These are phyloP conservation scores for Aspergillus affinis DNA, from an alignment of 495 filamentous ascomycete species.

Conservation along the genomic window DNA sequence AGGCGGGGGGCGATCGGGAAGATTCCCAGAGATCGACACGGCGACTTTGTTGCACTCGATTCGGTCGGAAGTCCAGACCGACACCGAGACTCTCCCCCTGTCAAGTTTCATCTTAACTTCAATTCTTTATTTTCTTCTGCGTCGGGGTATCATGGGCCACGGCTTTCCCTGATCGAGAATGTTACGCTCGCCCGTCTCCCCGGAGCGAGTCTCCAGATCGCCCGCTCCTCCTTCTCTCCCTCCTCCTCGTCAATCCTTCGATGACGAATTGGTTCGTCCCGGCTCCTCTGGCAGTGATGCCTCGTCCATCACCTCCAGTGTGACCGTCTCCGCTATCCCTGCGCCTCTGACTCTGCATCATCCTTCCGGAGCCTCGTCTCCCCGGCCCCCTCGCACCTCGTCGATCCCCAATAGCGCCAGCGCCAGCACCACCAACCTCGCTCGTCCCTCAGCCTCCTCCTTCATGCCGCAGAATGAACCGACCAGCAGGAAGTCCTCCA, in stretches of 20 bases:
- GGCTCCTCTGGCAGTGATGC: conserved; percentile 55
- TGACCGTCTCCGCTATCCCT: conserved; percentile 42
- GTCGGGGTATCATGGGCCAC: background rate
- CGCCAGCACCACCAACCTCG: conserved; percentile 26
- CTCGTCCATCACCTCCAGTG: conserved; percentile 46
- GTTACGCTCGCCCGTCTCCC: conserved; percentile 33
- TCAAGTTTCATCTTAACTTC: background rate
- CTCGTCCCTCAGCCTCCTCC: conserved; percentile 32
- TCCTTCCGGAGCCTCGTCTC: conserved; percentile 30
- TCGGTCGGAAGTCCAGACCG: conserved; percentile 3
- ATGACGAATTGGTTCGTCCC: conserved; percentile 40
- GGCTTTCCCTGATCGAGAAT: conserved; percentile 11
- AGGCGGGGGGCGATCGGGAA: background rate
- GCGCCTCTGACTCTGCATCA: conserved; percentile 19
- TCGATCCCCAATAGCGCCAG: conserved; percentile 25
- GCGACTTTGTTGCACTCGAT: background rate
- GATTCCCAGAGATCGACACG: background rate
- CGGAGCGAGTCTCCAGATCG: conserved; percentile 28
- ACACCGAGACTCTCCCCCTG: background rate
- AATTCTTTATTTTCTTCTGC: background rate
- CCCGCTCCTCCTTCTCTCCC: conserved; percentile 16
- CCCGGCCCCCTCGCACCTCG: conserved; percentile 38
- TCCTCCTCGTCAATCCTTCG: conserved; percentile 31
- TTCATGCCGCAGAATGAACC: conserved; percentile 44
- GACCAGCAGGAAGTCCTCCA: conserved; percentile 38